These are phyloP conservation scores for Zoysia pacifica DNA, from an alignment of 176 grass and related monocot genomes.

Conservation along the genomic window DNA sequence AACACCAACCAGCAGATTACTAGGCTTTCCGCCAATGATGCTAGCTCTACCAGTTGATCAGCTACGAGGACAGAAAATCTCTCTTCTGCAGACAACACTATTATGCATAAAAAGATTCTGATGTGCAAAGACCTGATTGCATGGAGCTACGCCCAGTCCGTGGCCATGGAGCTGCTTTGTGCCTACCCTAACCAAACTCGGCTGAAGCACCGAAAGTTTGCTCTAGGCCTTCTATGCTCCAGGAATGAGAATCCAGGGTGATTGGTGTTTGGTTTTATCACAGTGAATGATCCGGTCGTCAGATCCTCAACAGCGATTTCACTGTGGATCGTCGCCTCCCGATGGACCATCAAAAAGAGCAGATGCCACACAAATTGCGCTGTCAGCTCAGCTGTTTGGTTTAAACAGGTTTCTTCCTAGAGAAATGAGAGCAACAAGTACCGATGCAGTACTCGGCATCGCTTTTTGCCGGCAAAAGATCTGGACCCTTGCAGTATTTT, in stretches of 20 bases:
- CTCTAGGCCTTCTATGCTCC: constrained; percentile 9
- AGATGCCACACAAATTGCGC: neutral
- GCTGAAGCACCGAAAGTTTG: neutral
- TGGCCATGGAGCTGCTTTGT: constrained; percentile 19
- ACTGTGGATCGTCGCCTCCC: constrained; percentile 9
- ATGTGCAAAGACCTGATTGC: constrained; percentile 31
- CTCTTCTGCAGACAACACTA: constrained; percentile 2
- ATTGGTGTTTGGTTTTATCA: constrained; percentile 29
- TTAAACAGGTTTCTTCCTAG: constrained; percentile 7
- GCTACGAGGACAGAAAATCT: constrained; percentile 14
- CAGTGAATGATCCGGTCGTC: constrained; percentile 14
- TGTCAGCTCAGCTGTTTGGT: neutral
- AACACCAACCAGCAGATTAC: constrained; percentile 2
- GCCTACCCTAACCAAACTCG: neutral
- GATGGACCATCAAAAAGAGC: constrained; percentile 13
- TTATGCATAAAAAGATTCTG: neutral
- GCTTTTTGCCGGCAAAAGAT: constrained; percentile 17
- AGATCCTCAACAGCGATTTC: constrained; percentile 26
- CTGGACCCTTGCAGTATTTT: neutral
- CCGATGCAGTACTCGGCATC: neutral
- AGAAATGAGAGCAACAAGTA: constrained; percentile 20
- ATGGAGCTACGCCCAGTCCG: neutral
- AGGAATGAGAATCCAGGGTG: constrained; percentile 26
- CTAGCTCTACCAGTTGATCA: neutral
- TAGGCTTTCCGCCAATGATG: neutral